These are phyloP conservation scores for Microbotryum silenes-acaulis DNA, from an alignment of 1,284 basidiomycete species.

Conservation along the genomic window DNA sequence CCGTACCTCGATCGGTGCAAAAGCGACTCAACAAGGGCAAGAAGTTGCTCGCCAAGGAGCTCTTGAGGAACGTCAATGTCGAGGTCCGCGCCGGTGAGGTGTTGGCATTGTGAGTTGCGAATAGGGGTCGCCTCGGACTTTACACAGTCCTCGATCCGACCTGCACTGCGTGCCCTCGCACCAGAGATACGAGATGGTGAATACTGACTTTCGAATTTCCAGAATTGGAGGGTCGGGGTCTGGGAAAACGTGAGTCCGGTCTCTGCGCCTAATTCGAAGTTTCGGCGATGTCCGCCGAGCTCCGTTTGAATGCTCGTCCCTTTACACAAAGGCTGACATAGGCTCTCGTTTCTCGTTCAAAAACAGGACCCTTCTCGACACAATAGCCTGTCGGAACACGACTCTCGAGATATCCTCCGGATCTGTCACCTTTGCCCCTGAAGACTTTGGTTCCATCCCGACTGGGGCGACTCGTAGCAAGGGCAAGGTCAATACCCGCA, in stretches of 20 bases:
- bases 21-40: not conserved
- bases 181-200: too few species aligned
- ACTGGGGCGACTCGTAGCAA: not conserved
- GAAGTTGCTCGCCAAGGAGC: constrained; percentile 2
- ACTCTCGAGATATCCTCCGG: constrained; percentile 17
- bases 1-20: constrained; percentile 11
- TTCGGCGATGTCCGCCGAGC: too few species aligned
- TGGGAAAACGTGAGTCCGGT: too few species aligned
- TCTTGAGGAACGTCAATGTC: constrained; percentile 11
- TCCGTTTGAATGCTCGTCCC: not conserved
- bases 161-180: too few species aligned
- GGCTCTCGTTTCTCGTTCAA: not conserved
- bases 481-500: not conserved
- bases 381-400: constrained; percentile 10
- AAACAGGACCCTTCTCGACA: constrained; percentile 18
- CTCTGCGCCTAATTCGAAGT: too few species aligned
- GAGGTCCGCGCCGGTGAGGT: constrained; percentile 23
- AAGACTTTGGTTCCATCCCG: not conserved
- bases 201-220: too few species aligned
- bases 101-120: constrained; percentile 18
- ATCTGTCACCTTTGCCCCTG: constrained; percentile 4
- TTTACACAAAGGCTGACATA: not conserved
- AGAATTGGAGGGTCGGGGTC: too few species aligned
- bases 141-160: not conserved
- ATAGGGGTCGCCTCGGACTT: not conserved